phyloP scores from a whole-genome alignment of 129 eudicot species.

The Arctium minus region DNA sequence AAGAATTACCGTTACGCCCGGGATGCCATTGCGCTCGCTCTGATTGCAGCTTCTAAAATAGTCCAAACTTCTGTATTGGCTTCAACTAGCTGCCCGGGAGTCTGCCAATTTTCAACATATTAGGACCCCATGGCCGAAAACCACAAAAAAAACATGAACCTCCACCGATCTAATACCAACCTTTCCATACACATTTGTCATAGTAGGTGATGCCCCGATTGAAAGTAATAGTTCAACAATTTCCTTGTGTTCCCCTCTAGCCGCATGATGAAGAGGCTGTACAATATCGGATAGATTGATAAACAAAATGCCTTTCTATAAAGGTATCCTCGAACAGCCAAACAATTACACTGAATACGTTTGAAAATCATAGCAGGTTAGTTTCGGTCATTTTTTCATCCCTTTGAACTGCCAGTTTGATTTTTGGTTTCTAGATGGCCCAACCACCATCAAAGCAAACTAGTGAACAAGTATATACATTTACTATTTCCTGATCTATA shows the following conservation, averaged over 20 bases:
- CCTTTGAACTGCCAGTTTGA: not conserved
- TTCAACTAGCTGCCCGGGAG: constrained; percentile 71
- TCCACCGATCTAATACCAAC: constrained; percentile 29
- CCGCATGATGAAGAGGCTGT: constrained; percentile 98
- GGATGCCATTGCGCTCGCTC: constrained; percentile 9
- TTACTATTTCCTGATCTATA: too few relatives aligned
- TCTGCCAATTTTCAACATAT: constrained; percentile 37
- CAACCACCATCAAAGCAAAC: too few relatives aligned
- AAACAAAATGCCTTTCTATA: not conserved
- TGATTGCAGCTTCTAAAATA: constrained; percentile 49
- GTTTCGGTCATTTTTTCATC: not conserved
- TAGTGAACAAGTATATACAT: too few relatives aligned
- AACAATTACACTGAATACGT: not conserved
- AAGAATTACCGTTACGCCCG: not conserved
- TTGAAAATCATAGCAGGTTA: not conserved
- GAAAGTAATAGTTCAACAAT: constrained; percentile 58
- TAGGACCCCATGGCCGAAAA: not conserved
- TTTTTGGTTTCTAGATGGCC: not conserved
- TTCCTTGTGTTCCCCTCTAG: constrained; percentile 75
- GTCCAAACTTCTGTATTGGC: constrained; percentile 53
- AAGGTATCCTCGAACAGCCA: not conserved
- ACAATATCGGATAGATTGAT: not conserved
- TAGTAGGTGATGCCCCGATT: constrained; percentile 69
- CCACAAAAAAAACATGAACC: not conserved
- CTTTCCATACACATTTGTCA: constrained; percentile 63